Percentiles rank a stretch among this genome's conserved stretches.
These are phyloP conservation scores for Schwanniomyces pseudopolymorphus DNA, from an alignment of 805 yeast species.

Conservation along the genomic window DNA sequence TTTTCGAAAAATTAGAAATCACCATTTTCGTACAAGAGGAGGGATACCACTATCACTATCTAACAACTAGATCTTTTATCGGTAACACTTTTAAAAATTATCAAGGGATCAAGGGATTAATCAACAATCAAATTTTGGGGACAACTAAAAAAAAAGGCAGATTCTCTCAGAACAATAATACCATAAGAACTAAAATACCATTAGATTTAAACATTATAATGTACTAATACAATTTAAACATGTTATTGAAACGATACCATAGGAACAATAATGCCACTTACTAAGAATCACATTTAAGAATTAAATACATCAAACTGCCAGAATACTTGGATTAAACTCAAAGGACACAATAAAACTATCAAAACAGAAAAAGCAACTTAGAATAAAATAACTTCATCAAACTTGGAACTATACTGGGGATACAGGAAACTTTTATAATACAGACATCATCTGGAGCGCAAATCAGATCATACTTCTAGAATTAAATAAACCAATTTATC, in stretches of 20 bases:
- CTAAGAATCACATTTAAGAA: background rate
- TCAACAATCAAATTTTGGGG: background rate
- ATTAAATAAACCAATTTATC: background rate
- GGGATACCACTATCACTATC: background rate
- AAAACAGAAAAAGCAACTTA: background rate
- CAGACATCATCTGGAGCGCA: background rate
- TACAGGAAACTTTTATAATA: background rate
- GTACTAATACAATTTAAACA: no score
- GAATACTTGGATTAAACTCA: background rate
- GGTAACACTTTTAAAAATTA: background rate
- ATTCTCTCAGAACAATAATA: background rate
- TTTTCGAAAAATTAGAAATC: background rate
- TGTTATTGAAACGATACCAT: background rate
- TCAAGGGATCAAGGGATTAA: background rate
- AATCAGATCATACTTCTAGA: background rate
- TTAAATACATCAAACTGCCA: background rate
- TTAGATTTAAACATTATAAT: background rate
- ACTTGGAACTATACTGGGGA: background rate
- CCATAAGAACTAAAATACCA: background rate
- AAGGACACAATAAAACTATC: background rate
- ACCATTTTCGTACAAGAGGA: background rate
- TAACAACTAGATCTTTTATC: background rate
- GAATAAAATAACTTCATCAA: background rate
- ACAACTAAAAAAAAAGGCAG: background rate
- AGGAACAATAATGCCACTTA: background rate